These are phyloP conservation scores for Fraxinus nigra DNA, from an alignment of 305 asterid species.

Conservation along the genomic window DNA sequence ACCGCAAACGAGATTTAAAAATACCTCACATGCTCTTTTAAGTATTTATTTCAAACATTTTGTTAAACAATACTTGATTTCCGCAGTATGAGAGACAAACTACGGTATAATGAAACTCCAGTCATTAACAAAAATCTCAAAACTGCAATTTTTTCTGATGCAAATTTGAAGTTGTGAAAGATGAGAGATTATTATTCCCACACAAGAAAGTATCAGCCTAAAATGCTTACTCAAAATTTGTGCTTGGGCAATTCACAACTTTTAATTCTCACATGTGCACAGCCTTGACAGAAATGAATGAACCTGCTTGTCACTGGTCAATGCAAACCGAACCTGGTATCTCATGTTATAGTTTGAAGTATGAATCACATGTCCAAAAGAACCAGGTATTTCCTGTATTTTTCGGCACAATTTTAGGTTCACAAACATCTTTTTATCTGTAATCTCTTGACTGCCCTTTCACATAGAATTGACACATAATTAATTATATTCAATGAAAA, in stretches of 20 bases:
- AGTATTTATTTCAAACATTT: background rate
- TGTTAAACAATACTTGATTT: background rate
- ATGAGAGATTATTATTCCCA: background rate
- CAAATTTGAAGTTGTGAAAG: background rate
- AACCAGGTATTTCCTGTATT: background rate
- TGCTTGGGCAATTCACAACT: background rate
- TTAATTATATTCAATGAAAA: background rate
- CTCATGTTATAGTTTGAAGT: background rate
- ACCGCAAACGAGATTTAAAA: background rate
- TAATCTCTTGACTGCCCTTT: background rate
- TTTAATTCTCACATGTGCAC: background rate
- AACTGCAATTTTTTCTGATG: background rate
- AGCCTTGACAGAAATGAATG: background rate
- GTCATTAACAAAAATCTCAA: too few relatives aligned
- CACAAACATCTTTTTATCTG: background rate
- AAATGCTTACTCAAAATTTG: background rate
- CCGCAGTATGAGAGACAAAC: background rate
- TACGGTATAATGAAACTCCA: background rate
- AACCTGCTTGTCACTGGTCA: background rate
- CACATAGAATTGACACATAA: background rate
- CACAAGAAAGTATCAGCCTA: background rate
- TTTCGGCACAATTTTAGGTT: background rate
- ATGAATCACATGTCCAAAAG: background rate
- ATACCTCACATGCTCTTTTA: background rate
- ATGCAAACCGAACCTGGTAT: background rate